Conservation (phyloP, 495 filamentous ascomycete genomes). For the Hapsidospora chrysogenum region DNA sequence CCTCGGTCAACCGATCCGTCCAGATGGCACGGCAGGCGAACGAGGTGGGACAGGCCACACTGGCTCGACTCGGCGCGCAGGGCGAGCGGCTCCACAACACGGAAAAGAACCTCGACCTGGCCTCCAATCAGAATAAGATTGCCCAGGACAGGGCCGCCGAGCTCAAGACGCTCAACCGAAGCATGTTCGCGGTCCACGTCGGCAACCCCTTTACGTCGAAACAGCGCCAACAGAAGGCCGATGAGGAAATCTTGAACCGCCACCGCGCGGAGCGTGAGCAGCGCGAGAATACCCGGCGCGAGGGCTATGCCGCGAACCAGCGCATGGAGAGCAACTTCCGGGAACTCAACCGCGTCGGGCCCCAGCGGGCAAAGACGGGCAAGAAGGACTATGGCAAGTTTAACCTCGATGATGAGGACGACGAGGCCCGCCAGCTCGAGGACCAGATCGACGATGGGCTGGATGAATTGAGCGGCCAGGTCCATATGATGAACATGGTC, state of each 20-base stretch:
- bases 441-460: constrained; percentile 51
- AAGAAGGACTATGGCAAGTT: constrained; percentile 56
- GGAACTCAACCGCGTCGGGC: constrained; percentile 14
- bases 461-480: constrained; percentile 15
- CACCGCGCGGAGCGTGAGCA: constrained; percentile 49
- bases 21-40: constrained; percentile 49
- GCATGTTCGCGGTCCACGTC: constrained; percentile 70
- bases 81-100: constrained; percentile 64
- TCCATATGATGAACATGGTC: constrained; percentile 45
- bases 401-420: constrained; percentile 54
- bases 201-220: constrained; percentile 54
- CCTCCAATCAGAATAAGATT: constrained; percentile 46
- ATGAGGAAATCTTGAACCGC: constrained; percentile 42
- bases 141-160: constrained; percentile 63
- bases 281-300: constrained; percentile 49
- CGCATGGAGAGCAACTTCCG: constrained; percentile 44
- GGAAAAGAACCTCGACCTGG: constrained; percentile 56
- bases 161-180: constrained; percentile 54
- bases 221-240: constrained; percentile 37
- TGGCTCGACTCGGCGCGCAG: constrained; percentile 56
- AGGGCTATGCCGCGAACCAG: constrained; percentile 39
- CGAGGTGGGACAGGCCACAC: constrained; percentile 51
- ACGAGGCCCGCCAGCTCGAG: constrained; percentile 54
- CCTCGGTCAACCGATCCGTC: constrained; percentile 52
- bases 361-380: constrained; percentile 14